phyloP scores from a whole-genome alignment of 495 filamentous ascomycete species.

The Ascodesmis nigricans region DNA sequence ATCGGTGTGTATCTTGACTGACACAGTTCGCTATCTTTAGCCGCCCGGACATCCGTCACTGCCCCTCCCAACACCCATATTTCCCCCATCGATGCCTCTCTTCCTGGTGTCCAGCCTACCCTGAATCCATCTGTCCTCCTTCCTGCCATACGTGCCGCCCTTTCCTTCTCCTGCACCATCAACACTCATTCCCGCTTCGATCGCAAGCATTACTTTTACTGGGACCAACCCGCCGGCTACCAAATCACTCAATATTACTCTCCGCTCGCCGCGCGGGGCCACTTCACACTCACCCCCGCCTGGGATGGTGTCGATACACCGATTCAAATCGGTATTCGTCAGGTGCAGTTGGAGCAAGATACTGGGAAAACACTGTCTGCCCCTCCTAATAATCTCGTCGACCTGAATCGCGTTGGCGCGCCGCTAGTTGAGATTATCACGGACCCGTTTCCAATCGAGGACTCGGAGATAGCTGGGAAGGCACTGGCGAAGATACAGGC shows the following conservation, averaged over 20 bases:
- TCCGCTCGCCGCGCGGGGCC: constrained; percentile 63
- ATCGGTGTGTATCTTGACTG: too few relatives aligned
- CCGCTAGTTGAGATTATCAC: constrained; percentile 94
- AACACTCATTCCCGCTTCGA: constrained; percentile 63
- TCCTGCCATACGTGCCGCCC: constrained; percentile 69
- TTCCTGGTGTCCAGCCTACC: constrained; percentile 64
- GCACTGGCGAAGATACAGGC: constrained; percentile 75
- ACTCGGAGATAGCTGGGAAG: constrained; percentile 53
- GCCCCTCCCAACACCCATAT: constrained; percentile 66
- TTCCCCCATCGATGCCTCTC: constrained; percentile 67
- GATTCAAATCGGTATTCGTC: constrained; percentile 62
- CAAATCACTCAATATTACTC: constrained; percentile 94
- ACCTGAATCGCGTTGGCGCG: constrained; percentile 82
- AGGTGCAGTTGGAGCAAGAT: constrained; percentile 93
- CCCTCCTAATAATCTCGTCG: constrained; percentile 53
- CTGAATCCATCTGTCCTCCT: constrained; percentile 70
- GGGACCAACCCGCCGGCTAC: constrained; percentile 88
- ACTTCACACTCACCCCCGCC: constrained; percentile 42
- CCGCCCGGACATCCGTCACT: constrained; percentile 44
- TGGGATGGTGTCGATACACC: constrained; percentile 47
- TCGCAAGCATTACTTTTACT: constrained; percentile 96
- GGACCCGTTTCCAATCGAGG: constrained; percentile 29
- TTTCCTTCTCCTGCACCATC: constrained; percentile 63
- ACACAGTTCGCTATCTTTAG: too few relatives aligned
- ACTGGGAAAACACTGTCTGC: constrained; percentile 76